Evolutionary conservation across 148 eudicot genomes (phyloP), one percentile per base, ranked within the genome.

Genomic region (Pharnaceum exiguum): DNA sequence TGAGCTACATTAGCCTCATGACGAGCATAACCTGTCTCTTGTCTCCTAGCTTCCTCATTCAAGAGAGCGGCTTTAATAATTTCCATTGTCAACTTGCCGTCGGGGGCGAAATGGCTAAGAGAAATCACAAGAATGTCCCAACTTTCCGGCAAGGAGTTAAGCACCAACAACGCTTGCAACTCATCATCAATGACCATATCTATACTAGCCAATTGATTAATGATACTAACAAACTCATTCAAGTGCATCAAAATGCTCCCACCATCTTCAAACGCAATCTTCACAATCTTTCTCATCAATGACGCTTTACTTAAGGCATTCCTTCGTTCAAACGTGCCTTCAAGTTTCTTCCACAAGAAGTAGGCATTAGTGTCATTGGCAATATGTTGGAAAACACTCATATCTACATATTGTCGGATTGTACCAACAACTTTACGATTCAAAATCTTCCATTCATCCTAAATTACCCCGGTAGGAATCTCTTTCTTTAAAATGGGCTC

Each of bases 351-450:
- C 46, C 46, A 42, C 46, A 42, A 42, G 5, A 9, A 12, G n/a
- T 42, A 10, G 4, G 46, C 46, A 42, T 42, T 42, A 12, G 46
- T 42, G 46, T 42, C 46, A 42, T 42, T 42, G 46, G 46, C 46
- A 42, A 42, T 15, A 42, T 42, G 46, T 42, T 42, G 1, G 46
- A 42, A 17, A 5, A 42, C 46, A 42, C 46, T n/a, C 46, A 42
- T 17, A 42, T 35, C 8, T 35, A 7, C 13, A 35, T 7, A 7
- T 35, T 7, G 39, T 1, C 39, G 13, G 8, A 35, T 35, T 35
- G n/a, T n/a, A n/a, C n/a, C n/a, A n/a, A n/a, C n/a, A n/a, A n/a
- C n/a, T n/a, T n/a, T n/a, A n/a, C n/a, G n/a, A n/a, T n/a, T n/a
- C n/a, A n/a, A n/a, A n/a, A n/a, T n/a, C n/a, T n/a, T n/a, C n/a